Percentiles rank a stretch among this genome's conserved stretches.
phyloP scores from a whole-genome alignment of 148 eudicot species.

The Fagopyrum homotropicum region DNA sequence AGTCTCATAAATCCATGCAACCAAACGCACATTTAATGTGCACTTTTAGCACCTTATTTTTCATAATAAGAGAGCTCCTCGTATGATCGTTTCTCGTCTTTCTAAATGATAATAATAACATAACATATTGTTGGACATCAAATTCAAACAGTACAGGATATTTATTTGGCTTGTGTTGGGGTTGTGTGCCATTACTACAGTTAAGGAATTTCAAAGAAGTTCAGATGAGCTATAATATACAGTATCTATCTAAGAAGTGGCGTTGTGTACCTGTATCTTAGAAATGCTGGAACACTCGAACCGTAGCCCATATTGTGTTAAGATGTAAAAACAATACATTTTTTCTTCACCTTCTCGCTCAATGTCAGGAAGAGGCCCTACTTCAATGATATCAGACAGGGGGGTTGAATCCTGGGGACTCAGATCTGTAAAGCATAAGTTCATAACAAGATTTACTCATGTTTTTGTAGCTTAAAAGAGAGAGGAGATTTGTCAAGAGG shows the following conservation, averaged over 20 bases:
- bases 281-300: slow-evolving; percentile 76
- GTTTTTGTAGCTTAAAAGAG: neutral
- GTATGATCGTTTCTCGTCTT: too few species aligned
- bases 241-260: neutral
- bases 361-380: slow-evolving; percentile 59
- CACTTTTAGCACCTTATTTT: too few species aligned
- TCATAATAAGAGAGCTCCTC: too few species aligned
- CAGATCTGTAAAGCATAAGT: slow-evolving; percentile 49
- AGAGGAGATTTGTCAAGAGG: neutral
- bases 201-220: neutral
- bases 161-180: neutral
- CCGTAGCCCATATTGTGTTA: slow-evolving; percentile 66
- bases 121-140: neutral
- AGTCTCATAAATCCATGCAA: too few species aligned
- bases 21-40: too few species aligned
- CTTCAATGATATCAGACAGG: slow-evolving; percentile 66
- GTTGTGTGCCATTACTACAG: neutral
- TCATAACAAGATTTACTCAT: neutral
- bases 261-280: slow-evolving; percentile 51
- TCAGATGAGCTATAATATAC: neutral
- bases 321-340: slow-evolving; percentile 63
- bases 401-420: slow-evolving; percentile 90
- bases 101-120: too few species aligned
- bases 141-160: neutral
- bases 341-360: slow-evolving; percentile 66